Conservation (phyloP, 1,284 basidiomycete species). For the Anthracocystis setariae region DNA sequence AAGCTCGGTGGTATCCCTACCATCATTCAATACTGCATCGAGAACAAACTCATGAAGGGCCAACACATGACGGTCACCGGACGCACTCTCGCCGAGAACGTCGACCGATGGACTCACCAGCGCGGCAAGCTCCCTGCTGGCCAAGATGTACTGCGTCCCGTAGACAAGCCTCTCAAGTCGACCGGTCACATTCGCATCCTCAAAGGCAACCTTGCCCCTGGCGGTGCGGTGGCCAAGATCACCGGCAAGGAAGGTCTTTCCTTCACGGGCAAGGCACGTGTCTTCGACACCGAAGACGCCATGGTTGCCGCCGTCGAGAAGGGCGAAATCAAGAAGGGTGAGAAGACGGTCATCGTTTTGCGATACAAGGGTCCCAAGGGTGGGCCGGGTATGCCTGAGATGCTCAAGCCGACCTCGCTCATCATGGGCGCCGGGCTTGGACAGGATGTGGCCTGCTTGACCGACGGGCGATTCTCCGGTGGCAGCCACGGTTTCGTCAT, state of each 20-base stretch:
- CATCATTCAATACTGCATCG: slow-evolving; percentile 70
- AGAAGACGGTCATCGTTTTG: slow-evolving; percentile 67
- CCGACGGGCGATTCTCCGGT: slow-evolving; percentile 95
- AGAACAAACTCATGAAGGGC: slow-evolving; percentile 69
- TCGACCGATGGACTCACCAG: slow-evolving; percentile 75
- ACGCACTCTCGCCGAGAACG: slow-evolving; percentile 63
- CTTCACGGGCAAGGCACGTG: slow-evolving; percentile 65
- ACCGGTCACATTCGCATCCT: slow-evolving; percentile 66
- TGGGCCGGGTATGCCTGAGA: slow-evolving; percentile 94
- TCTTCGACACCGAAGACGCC: slow-evolving; percentile 66
- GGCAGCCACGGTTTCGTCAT: slow-evolving; percentile 80
- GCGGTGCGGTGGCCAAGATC: slow-evolving; percentile 67
- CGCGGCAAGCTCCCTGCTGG: slow-evolving; percentile 57
- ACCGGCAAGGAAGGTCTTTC: slow-evolving; percentile 66
- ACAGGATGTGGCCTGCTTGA: slow-evolving; percentile 88
- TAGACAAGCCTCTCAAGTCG: slow-evolving; percentile 63
- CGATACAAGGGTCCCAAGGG: slow-evolving; percentile 67
- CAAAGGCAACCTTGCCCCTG: slow-evolving; percentile 66
- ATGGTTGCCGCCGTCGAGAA: slow-evolving; percentile 65
- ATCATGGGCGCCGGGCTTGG: slow-evolving; percentile 84
- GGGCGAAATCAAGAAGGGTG: slow-evolving; percentile 63
- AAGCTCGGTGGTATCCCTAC: slow-evolving; percentile 63
- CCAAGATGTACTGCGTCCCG: slow-evolving; percentile 63
- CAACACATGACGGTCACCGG: slow-evolving; percentile 67
- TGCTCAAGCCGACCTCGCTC: slow-evolving; percentile 75